Evolutionary conservation across 805 yeast genomes (phyloP).

Genomic region (Ogataea zsoltii): DNA sequence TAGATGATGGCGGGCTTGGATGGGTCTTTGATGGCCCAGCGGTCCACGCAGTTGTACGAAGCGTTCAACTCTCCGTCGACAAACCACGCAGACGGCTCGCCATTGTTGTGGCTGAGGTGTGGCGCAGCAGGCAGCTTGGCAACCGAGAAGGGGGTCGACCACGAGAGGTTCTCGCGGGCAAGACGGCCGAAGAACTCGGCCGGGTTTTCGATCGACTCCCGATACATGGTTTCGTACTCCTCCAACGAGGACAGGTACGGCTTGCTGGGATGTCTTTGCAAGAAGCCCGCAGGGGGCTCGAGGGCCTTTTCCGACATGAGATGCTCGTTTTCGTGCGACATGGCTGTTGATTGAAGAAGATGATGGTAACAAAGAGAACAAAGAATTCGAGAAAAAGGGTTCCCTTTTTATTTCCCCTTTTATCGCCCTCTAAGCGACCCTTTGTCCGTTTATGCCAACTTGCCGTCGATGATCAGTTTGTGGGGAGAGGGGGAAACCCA

Average conservation of each 20-base stretch:
- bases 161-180: constrained; percentile 50
- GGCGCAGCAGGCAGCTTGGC: constrained; percentile 45
- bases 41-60: constrained; percentile 76
- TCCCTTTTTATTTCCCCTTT: background rate
- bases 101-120: constrained; percentile 47
- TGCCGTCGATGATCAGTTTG: too few relatives aligned
- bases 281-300: constrained; percentile 36
- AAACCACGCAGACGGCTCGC: constrained; percentile 69
- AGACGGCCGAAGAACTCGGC: constrained; percentile 52
- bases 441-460: too few relatives aligned
- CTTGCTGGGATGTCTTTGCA: constrained; percentile 42
- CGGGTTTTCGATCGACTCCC: constrained; percentile 59
- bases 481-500: too few relatives aligned
- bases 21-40: constrained; percentile 74
- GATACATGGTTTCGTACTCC: constrained; percentile 49
- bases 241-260: constrained; percentile 52
- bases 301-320: constrained; percentile 31
- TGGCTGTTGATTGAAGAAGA: constrained; percentile 15
- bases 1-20: constrained; percentile 72
- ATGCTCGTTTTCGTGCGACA: constrained; percentile 36
- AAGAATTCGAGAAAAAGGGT: background rate
- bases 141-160: constrained; percentile 53
- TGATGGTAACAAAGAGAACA: background rate
- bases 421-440: too few relatives aligned
- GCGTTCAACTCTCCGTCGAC: constrained; percentile 80